A percentile compares a stretch with the other conserved stretches of the same genome.
phyloP scores from a whole-genome alignment of 768 basidiomycete species.

The Hortiboletus flavorubellus region DNA sequence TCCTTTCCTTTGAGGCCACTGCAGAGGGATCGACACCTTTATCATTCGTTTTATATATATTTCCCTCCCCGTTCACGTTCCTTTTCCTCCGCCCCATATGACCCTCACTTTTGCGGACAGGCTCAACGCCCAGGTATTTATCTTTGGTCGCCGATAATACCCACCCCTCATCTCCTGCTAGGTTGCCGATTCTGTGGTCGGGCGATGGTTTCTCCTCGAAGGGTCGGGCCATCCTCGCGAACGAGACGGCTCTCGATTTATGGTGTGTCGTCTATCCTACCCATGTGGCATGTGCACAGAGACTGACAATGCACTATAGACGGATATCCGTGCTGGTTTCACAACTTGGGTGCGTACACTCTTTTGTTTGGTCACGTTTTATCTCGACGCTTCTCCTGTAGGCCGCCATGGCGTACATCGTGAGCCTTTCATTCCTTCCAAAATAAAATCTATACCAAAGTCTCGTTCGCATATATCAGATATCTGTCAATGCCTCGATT shows the following conservation, averaged over 20 bases:
- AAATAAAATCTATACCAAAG: rapidly evolving
- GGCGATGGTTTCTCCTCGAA: constrained; percentile 71
- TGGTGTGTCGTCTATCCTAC: constrained; percentile 33
- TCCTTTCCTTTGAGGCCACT: constrained; percentile 7
- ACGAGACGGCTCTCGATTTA: constrained; percentile 61
- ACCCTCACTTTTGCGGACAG: constrained; percentile 38
- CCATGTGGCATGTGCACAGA: neutral
- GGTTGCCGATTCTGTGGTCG: constrained; percentile 43
- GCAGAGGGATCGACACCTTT: neutral
- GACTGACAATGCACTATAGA: constrained; percentile 38
- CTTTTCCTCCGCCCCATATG: constrained; percentile 28
- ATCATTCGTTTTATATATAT: constrained; percentile 24
- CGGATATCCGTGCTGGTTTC: constrained; percentile 73
- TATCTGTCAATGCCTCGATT: constrained; percentile 83
- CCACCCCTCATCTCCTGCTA: constrained; percentile 9
- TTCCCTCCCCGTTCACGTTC: constrained; percentile 13
- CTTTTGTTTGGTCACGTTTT: neutral
- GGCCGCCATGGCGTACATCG: constrained; percentile 86
- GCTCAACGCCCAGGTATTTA: constrained; percentile 39
- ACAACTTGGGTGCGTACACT: constrained; percentile 71
- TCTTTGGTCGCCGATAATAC: neutral
- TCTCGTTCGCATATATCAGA: constrained; percentile 38
- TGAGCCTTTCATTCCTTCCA: constrained; percentile 30
- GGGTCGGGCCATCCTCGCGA: constrained; percentile 64
- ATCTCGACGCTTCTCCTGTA: constrained; percentile 24